Base-by-base conservation (phyloP, 768 basidiomycete genomes). In the Gelatoporia subvermispora region DNA sequence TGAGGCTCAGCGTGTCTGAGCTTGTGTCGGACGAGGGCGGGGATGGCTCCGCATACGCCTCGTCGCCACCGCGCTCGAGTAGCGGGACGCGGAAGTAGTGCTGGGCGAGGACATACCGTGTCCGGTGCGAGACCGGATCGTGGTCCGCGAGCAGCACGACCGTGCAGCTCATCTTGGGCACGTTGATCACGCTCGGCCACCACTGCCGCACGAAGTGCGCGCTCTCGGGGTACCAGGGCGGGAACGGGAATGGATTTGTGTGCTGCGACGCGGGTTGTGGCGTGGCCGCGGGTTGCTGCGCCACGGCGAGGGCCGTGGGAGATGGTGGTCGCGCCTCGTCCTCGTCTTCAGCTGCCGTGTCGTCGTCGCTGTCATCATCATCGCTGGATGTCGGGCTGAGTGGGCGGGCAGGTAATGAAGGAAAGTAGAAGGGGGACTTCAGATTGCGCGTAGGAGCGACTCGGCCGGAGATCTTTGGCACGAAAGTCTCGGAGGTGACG, bases 151-250 rank as follows among this genome's bases (percentile, higher is more conserved):
- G 75, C 1, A 88, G 72, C 18, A 86, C 76, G 18, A 87, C 84
- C 0, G 85, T 85, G 56, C 84, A 86, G 64, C 84, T 85, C 8
- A 85, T 73, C 21, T 79, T 72, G 1, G 82, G 85, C 11, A 86
- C 76, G 1, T 73, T 70, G 0, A 79, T 73, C 3, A 87, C 65
- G 2, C 77, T 79, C 1, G 85, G 85, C 85, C 85, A 88, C 85
- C 85, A 88, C 52, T 88, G 85, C 10, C 85, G 78, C 4, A 88
- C 84, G 51, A 87, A 88, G 65, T 87, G 85, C 0, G 84, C 84
- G 43, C 76, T 78, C 58, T 86, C 85, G 13, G 84, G 83, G 52
- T 78, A 81, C 84, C 84, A 87, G 0, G 75, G 73, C 0, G 82
- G 82, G 57, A 75, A 77, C 0, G 82, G 82, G 61, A 77, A 85